Conservation (phyloP, 805 yeast genomes). For the Candida anglica region DNA sequence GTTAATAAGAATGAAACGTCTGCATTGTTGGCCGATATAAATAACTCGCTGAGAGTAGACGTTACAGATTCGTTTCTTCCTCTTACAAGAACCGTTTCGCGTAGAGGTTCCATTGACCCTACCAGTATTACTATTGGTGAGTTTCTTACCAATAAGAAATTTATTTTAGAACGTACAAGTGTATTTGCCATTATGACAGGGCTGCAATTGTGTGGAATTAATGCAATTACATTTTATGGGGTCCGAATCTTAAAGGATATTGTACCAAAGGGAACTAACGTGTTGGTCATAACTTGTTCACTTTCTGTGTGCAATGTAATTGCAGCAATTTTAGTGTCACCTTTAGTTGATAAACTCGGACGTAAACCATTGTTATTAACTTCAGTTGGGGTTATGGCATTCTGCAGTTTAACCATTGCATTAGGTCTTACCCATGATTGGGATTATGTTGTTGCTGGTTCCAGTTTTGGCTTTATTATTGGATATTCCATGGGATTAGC, state of each 20-base stretch:
- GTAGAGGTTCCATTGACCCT: slow-evolving; percentile 29
- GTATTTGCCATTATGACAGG: slow-evolving; percentile 32
- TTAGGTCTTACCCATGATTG: slow-evolving; percentile 15
- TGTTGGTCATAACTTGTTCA: slow-evolving; percentile 65
- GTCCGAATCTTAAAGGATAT: slow-evolving; percentile 67
- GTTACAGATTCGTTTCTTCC: slow-evolving; percentile 4
- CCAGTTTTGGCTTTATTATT: slow-evolving; percentile 29
- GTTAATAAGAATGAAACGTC: slow-evolving; percentile 1
- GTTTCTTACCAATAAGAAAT: slow-evolving; percentile 15
- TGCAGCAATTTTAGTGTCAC: slow-evolving; percentile 66
- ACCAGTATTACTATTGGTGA: slow-evolving; percentile 15
- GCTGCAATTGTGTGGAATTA: slow-evolving; percentile 66
- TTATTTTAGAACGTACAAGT: slow-evolving; percentile 25
- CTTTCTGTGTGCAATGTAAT: slow-evolving; percentile 70
- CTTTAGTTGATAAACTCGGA: slow-evolving; percentile 68
- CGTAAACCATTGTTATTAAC: slow-evolving; percentile 45
- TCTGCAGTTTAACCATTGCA: slow-evolving; percentile 21
- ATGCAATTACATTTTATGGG: slow-evolving; percentile 87
- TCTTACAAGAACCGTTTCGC: slow-evolving; percentile 9
- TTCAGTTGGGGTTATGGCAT: slow-evolving; percentile 19
- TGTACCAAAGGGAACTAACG: slow-evolving; percentile 54
- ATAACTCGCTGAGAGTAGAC: not conserved
- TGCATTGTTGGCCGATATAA: slow-evolving; percentile 1
- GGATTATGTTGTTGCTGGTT: slow-evolving; percentile 15
- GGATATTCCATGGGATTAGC: slow-evolving; percentile 34